Base-by-base conservation (phyloP, 441 rosid species). In the Euphorbia celastroides region DNA sequence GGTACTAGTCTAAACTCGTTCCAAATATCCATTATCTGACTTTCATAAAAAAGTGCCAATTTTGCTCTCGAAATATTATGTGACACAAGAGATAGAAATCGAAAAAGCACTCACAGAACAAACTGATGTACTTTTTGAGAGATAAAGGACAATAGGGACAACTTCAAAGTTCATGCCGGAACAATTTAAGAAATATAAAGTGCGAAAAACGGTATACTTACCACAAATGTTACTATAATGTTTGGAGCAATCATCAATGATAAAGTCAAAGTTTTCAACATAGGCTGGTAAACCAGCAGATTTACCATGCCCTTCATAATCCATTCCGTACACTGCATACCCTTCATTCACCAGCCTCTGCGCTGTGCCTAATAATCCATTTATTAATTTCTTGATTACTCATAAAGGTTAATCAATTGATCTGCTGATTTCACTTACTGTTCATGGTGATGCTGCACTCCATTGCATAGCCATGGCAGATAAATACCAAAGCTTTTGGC, bases 391-490 rank as follows among this genome's bases (percentile, higher is more conserved):
- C 16, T 1, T 34, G 5, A 34, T 34, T 1, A 41, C 12, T 50
- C 20, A 20, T n/a, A 3, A 50, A 2, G 7, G n/a, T 5, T 16
- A 12, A 52, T 52, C 10, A 22, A 26, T 7, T 16, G 58, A 57
- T 14, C 7, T n/a, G 60, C 80, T 3, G 38, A 34, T 74, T 34
- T n/a, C n/a, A 9, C 38, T 34, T 14, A 92, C 97, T 90, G 77
- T 84, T 80, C 98, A 88, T 87, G 78, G 97, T 87, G 78, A 90
- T 82, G 82, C 97, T 93, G 77, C 94, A 84, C 64, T 93, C 98
- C 98, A 93, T 87, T 70, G 83, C 97, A 54, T 93, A 93, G 13
- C 98, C 98, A 78, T 93, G 98, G 79, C 93, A 90, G 56, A 93
- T 60, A 75, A 88, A 93, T 71, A 90, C 74, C 75, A 88, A 70